Evolutionary conservation across 2,329 filamentous ascomycete species (phyloP).

Genomic region (Sordariomycetes sp.): DNA sequence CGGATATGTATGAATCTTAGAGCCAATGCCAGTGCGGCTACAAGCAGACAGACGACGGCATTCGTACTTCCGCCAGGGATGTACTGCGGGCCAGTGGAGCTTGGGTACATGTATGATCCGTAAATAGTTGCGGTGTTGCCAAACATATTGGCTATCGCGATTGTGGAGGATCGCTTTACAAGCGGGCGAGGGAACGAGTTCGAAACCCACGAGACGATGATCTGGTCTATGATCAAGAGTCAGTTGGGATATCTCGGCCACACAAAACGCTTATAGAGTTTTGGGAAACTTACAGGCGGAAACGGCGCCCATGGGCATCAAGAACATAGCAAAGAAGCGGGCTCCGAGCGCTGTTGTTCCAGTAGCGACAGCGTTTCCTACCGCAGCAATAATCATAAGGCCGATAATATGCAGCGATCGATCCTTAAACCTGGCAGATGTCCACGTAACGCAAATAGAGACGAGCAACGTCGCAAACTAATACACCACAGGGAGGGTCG

Average conservation of each 20-base stretch:
- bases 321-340: conserved; percentile 52
- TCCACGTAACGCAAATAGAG: conserved; percentile 43
- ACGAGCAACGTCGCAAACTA: conserved; percentile 27
- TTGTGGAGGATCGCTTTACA: conserved; percentile 53
- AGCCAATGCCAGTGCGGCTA: conserved; percentile 38
- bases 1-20: conserved; percentile 42
- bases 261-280: neutral
- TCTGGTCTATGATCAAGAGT: conserved; percentile 18
- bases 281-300: neutral
- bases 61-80: conserved; percentile 47
- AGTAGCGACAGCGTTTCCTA: conserved; percentile 45
- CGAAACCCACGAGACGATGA: conserved; percentile 56
- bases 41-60: conserved; percentile 50
- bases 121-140: conserved; percentile 47
- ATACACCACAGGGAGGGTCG: neutral
- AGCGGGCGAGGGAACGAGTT: conserved; percentile 63
- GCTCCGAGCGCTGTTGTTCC: conserved; percentile 36
- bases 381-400: conserved; percentile 37
- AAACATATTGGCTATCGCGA: conserved; percentile 57
- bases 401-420: conserved; percentile 44
- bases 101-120: conserved; percentile 34
- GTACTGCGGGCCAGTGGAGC: conserved; percentile 29
- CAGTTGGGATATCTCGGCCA: neutral
- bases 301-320: conserved; percentile 35
- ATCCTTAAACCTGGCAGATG: conserved; percentile 41